phyloP scores from a whole-genome alignment of 163 green algal genomes.

The Scenedesmus sp. region DNA sequence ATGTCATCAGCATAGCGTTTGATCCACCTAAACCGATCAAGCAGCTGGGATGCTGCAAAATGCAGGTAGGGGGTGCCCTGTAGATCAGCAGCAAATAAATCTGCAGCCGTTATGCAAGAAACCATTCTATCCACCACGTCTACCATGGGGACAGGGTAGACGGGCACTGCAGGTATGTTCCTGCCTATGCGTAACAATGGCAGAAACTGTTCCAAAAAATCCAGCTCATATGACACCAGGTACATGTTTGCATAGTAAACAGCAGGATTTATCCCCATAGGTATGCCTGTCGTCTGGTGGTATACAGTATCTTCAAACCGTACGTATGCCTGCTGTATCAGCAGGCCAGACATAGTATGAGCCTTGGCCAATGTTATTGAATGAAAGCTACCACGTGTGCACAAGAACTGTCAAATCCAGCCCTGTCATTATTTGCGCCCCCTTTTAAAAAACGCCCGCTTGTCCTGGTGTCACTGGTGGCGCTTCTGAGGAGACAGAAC shows the following conservation, averaged over 20 bases:
- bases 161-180: not conserved
- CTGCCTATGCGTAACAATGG: not conserved
- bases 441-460: not conserved
- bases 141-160: not conserved
- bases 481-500: too few relatives aligned
- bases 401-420: not conserved
- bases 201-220: not conserved
- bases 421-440: not conserved
- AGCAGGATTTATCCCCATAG: slow-evolving; percentile 24
- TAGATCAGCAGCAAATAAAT: not conserved
- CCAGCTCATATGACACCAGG: not conserved
- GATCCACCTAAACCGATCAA: too few relatives aligned
- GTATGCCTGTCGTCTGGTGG: not conserved
- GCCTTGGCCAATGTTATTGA: not conserved
- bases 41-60: too few relatives aligned
- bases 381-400: not conserved
- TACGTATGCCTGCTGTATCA: not conserved
- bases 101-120: not conserved
- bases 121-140: not conserved
- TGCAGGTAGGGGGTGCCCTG: too few relatives aligned
- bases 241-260: slow-evolving; percentile 20
- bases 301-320: slow-evolving; percentile 16
- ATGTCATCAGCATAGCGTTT: too few relatives aligned
- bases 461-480: too few relatives aligned
- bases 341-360: not conserved